Evolutionary conservation across 805 yeast genomes (phyloP).

Genomic region (Saturnispora sanitii): DNA sequence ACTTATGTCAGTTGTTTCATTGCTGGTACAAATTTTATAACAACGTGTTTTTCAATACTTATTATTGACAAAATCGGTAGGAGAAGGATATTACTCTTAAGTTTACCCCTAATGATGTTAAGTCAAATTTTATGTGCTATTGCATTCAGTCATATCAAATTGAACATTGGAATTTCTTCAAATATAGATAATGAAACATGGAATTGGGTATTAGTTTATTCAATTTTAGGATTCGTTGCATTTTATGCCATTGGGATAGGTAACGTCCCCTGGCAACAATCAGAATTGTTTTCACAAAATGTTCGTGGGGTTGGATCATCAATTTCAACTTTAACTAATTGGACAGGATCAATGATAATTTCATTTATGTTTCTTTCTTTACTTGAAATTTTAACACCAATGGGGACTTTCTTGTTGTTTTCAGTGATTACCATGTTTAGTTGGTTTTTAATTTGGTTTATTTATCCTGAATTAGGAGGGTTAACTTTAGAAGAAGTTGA

Average conservation of each 20-base stretch:
- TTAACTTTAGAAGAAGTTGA: slow-evolving; percentile 89
- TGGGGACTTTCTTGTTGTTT: slow-evolving; percentile 87
- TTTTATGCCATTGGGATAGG: slow-evolving; percentile 92
- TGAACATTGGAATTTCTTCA: slow-evolving; percentile 56
- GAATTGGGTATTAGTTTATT: slow-evolving; percentile 78
- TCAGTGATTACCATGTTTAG: slow-evolving; percentile 74
- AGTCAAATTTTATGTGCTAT: slow-evolving; percentile 74
- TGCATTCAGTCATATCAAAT: slow-evolving; percentile 42
- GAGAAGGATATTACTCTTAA: slow-evolving; percentile 63
- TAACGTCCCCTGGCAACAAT: slow-evolving; percentile 97
- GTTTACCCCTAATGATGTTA: slow-evolving; percentile 74
- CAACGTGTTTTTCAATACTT: slow-evolving; percentile 76
- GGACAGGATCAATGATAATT: slow-evolving; percentile 89
- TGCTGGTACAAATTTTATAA: slow-evolving; percentile 88
- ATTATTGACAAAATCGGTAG: slow-evolving; percentile 85
- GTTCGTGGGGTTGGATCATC: slow-evolving; percentile 91
- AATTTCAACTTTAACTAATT: slow-evolving; percentile 83
- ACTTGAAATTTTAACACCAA: slow-evolving; percentile 85
- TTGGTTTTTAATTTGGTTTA: slow-evolving; percentile 63
- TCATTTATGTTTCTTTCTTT: slow-evolving; percentile 89
- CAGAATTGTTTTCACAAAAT: slow-evolving; percentile 86
- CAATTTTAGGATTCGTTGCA: slow-evolving; percentile 82
- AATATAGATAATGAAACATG: slow-evolving; percentile 52
- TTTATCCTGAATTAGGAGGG: slow-evolving; percentile 88
- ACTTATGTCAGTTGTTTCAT: slow-evolving; percentile 92